phyloP scores from a whole-genome alignment of 2,329 filamentous ascomycete genomes.

The Fusarium coffeatum region DNA sequence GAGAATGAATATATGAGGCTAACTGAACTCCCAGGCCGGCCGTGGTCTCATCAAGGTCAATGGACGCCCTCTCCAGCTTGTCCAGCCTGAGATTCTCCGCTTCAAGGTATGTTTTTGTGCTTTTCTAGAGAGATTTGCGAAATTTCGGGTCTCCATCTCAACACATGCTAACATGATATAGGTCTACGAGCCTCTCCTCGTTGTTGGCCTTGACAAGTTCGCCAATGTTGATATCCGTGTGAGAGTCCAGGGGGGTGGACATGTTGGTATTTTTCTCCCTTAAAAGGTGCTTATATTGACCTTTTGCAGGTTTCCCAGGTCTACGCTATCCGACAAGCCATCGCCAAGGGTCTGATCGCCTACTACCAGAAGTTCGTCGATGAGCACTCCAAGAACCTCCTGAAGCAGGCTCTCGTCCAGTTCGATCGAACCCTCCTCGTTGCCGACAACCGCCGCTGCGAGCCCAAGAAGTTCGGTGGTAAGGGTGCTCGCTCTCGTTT shows the following conservation, averaged over 20 bases:
- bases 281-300: not conserved
- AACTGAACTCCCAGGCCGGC: conserved; percentile 54
- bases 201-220: conserved; percentile 98
- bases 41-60: conserved; percentile 96
- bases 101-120: conserved; percentile 79
- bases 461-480: conserved; percentile 99
- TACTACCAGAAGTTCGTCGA: conserved; percentile 99
- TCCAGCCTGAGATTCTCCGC: conserved; percentile 95
- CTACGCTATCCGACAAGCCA: conserved; percentile 99
- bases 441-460: conserved; percentile 98
- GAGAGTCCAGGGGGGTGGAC: conserved; percentile 91
- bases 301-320: conserved; percentile 82
- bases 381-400: conserved; percentile 99
- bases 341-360: conserved; percentile 80
- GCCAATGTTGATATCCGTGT: conserved; percentile 96
- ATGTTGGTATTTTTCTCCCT: fast-evolving
- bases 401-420: conserved; percentile 95
- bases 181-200: conserved; percentile 98
- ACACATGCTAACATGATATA: conserved; percentile 51
- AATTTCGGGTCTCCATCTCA: not conserved
- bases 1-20: conserved; percentile 40
- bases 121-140: conserved; percentile 4
- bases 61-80: conserved; percentile 92
- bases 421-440: conserved; percentile 98
- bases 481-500: conserved; percentile 94